Evolutionary conservation across 768 basidiomycete genomes (phyloP), one percentile per base, ranked within the genome.

Genomic region (Leccinum subtestaceum): DNA sequence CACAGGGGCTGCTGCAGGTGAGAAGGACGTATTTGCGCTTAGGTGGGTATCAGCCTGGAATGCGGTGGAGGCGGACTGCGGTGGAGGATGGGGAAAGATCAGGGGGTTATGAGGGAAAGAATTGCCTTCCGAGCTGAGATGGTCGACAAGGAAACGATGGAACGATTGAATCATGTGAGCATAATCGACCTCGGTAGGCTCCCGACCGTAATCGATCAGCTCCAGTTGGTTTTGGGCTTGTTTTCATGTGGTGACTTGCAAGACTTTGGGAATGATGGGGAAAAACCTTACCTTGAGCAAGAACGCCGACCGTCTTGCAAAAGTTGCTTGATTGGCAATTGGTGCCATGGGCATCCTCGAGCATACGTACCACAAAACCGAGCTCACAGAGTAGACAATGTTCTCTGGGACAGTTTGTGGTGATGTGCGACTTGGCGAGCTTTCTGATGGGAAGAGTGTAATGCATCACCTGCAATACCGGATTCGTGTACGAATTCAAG

Each of bases 271-370:
- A 11, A 19, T 19, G 21, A 31, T 17, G 19, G 38, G 19, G 38
- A 23, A n/a, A 12, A 2, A 65, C 72, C 53, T 55, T 65, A 95
- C 95, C 85, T 74, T 95, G 93, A 6, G 93, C 90, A 32, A 95
- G 82, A 3, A 92, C 87, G 17, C 91, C 88, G 48, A 98, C 91
- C 2, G 94, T 90, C 73, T 93, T 89, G 72, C 95, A 98, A 66
- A 98, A 99, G 72, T 99, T 99, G 72, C 89, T 95, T 5, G 95
- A 86, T 72, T 98, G 96, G 67, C 96, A 98, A 65, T 99, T 98
- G 19, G 82, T 91, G 0, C 97, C 97, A 40, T 80, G 81, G 0
- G 97, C 96, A 67, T 98, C 95, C 72, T 96, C 93, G 36, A 99
- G 80, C 96, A 98, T 99, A 31, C 93, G 83, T 58, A 88, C 88